Evolutionary conservation across 2,329 filamentous ascomycete genomes (phyloP).

Genomic region (Lomentospora prolificans): DNA sequence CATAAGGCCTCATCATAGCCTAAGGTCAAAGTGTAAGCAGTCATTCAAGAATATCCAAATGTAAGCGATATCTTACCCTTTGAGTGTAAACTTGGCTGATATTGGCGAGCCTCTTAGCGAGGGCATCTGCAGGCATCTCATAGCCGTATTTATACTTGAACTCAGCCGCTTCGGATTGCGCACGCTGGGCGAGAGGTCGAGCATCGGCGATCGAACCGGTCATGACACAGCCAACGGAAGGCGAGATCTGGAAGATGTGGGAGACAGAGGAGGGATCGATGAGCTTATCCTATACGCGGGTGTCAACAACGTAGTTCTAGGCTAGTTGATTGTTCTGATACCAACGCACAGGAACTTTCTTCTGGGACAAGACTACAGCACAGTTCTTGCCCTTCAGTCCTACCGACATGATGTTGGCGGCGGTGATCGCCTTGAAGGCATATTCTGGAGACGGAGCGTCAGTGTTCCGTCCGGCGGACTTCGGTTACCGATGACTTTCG

Average conservation of each 20-base stretch:
- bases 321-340: neutral
- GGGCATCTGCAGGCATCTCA: slow-evolving; percentile 96
- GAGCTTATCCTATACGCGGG: slow-evolving; percentile 74
- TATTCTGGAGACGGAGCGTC: slow-evolving; percentile 58
- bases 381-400: slow-evolving; percentile 94
- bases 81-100: slow-evolving; percentile 99
- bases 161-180: slow-evolving; percentile 90
- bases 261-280: slow-evolving; percentile 96
- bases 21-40: slow-evolving; percentile 18
- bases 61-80: slow-evolving; percentile 51
- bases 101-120: slow-evolving; percentile 95
- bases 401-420: slow-evolving; percentile 97
- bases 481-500: slow-evolving; percentile 28
- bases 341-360: slow-evolving; percentile 88
- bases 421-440: slow-evolving; percentile 99
- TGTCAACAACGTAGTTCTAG: slow-evolving; percentile 13
- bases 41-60: neutral
- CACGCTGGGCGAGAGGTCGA: slow-evolving; percentile 82
- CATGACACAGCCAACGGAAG: slow-evolving; percentile 95
- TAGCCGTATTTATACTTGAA: slow-evolving; percentile 99
- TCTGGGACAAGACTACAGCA: slow-evolving; percentile 94
- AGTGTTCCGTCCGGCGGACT: too few relatives aligned
- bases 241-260: slow-evolving; percentile 94
- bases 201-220: slow-evolving; percentile 98
- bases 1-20: slow-evolving; percentile 97